These are phyloP conservation scores for Paramecium bursaria DNA, from an alignment of 73 alveolate species.

Conservation along the genomic window DNA sequence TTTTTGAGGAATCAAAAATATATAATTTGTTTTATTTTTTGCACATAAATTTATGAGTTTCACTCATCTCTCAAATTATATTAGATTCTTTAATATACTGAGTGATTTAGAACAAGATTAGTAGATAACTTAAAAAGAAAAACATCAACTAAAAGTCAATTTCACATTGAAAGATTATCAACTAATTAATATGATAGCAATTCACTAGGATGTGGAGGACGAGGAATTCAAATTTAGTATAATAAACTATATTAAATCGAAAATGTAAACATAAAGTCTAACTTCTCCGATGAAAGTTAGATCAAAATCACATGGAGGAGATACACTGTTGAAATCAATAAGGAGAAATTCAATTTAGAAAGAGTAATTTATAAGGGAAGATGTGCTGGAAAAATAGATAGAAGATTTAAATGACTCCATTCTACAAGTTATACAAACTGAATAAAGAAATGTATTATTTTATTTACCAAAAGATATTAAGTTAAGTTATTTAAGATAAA, in stretches of 20 bases:
- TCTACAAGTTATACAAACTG: neutral
- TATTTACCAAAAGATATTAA: too few relatives aligned
- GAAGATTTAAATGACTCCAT: constrained; percentile 44
- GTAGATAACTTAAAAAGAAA: constrained; percentile 23
- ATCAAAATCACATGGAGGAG: constrained; percentile 28
- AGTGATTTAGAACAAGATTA: constrained; percentile 34
- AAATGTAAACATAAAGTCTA: neutral
- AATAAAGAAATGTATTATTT: constrained; percentile 11
- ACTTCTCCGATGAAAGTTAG: constrained; percentile 4
- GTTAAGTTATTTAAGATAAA: too few relatives aligned
- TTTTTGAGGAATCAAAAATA: too few relatives aligned
- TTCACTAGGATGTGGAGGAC: constrained; percentile 52
- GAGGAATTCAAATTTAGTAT: constrained; percentile 59
- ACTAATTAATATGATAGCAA: constrained; percentile 43
- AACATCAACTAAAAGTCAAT: constrained; percentile 47
- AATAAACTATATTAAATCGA: constrained; percentile 13
- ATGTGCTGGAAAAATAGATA: neutral
- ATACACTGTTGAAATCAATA: constrained; percentile 3
- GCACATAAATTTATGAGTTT: too few relatives aligned
- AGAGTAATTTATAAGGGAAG: constrained; percentile 7
- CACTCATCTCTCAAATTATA: too few relatives aligned
- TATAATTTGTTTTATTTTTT: too few relatives aligned
- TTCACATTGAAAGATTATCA: constrained; percentile 2
- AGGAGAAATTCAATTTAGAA: constrained; percentile 21
- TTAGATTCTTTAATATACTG: constrained; percentile 19